These are phyloP conservation scores for Paraconiothyrium sp. DNA, from an alignment of 2,329 filamentous ascomycete species.

Conservation along the genomic window DNA sequence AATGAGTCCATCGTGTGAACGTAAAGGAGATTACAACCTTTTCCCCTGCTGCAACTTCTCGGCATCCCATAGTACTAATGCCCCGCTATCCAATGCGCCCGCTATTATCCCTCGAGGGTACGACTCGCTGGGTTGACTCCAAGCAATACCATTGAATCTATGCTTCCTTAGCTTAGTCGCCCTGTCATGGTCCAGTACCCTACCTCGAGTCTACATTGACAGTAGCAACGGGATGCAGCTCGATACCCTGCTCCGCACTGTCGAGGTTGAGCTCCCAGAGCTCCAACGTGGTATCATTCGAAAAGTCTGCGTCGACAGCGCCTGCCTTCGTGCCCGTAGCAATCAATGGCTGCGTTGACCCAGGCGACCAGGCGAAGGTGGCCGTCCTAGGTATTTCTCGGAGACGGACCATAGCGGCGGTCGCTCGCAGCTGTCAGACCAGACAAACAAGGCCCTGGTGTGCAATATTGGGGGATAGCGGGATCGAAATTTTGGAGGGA, in stretches of 20 bases:
- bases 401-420: slow-evolving; percentile 82
- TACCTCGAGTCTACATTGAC: slow-evolving; percentile 92
- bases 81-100: slow-evolving; percentile 92
- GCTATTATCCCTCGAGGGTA: slow-evolving; percentile 89
- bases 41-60: slow-evolving; percentile 68
- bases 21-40: slow-evolving; percentile 58
- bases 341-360: slow-evolving; percentile 78
- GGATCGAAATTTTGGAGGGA: slow-evolving; percentile 23
- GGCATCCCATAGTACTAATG: slow-evolving; percentile 93
- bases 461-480: slow-evolving; percentile 25
- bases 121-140: slow-evolving; percentile 83
- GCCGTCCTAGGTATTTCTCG: slow-evolving; percentile 96
- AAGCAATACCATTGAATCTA: slow-evolving; percentile 97
- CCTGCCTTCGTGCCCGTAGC: slow-evolving; percentile 95
- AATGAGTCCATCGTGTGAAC: slow-evolving; percentile 50
- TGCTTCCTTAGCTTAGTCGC: background rate
- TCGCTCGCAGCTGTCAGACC: slow-evolving; percentile 41
- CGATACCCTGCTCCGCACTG: slow-evolving; percentile 75
- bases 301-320: slow-evolving; percentile 96
- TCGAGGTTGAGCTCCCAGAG: slow-evolving; percentile 93
- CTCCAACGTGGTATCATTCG: slow-evolving; percentile 94
- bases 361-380: slow-evolving; percentile 95
- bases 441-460: slow-evolving; percentile 16
- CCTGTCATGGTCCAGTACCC: background rate
- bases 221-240: slow-evolving; percentile 85